Evolutionary conservation across 192 early-diverging fungal genomes (phyloP), one percentile per base, ranked within the genome.

Genomic region (Podila verticillata): DNA sequence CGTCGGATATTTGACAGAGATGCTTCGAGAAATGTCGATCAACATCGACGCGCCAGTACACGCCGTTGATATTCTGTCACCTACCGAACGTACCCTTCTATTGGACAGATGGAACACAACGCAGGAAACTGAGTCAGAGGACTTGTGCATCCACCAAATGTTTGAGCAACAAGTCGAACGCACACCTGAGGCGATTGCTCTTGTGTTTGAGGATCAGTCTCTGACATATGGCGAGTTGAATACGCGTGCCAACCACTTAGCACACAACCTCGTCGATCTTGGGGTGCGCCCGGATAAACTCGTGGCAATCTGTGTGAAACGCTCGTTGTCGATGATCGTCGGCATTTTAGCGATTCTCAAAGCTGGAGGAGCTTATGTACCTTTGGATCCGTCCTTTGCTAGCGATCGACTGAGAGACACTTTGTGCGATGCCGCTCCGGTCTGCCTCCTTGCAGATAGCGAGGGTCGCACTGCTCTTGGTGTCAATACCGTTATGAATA

Each of bases 361-460:
- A 49, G 63, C 74, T 34, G 83, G 83, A 20, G 82, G 62, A 19
- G 83, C 83, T 0, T 84, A 84, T 67, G 73, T 84, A 15, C 75
- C 80, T 20, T 44, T 84, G 22, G 83, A 84, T 64, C 71, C 74
- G 22, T 47, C 70, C 5, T 83, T 51, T 64, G 51, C 81, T 7
- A 72, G 60, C 32, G 65, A 78, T 10, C 66, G 82, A 32, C 48
- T 83, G 7, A 20, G 24, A 1, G 70, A 78, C 36, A 77, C 72
- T 31, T 29, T 83, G 5, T 15, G 29, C 0, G 82, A 83, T 24
- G 58, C 66, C 7, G 13, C 34, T 19, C 66, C 66, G 36, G 3
- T 22, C 12, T 20, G 57, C 57, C 2, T 68, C 4, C 7, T 68
- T 7, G 66, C 66, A 8, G 66, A 68, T 28, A 5, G 58, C 4